Conservation (phyloP, 2,329 filamentous ascomycete genomes). For the Sporothrix euskadiensis region DNA sequence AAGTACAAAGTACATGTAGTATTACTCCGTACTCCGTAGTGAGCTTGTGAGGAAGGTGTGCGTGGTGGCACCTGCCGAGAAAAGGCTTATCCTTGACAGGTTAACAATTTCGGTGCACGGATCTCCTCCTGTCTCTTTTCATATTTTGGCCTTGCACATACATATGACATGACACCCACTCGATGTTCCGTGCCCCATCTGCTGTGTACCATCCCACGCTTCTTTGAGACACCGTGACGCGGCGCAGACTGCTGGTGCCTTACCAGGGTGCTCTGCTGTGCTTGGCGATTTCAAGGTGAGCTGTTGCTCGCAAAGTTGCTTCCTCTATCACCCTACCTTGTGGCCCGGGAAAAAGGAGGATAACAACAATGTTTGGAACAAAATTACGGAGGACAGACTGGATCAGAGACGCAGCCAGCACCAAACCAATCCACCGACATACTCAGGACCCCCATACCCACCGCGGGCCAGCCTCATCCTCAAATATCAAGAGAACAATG, state of each 20-base stretch:
- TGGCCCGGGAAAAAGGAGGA: neutral
- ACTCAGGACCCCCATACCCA: neutral
- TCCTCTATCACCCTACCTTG: neutral
- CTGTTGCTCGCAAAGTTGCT: neutral
- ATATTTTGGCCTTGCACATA: neutral
- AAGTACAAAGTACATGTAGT: neutral
- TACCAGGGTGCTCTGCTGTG: neutral
- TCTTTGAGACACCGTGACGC: neutral
- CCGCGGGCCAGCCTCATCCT: neutral
- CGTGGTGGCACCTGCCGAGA: constrained; percentile 7
- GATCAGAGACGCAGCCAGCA: neutral
- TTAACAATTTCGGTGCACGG: neutral
- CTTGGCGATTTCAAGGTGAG: neutral
- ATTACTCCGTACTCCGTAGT: neutral
- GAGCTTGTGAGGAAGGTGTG: neutral
- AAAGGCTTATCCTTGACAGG: constrained; percentile 2
- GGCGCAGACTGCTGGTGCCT: neutral
- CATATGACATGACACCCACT: neutral
- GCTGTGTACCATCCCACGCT: neutral
- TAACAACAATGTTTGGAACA: neutral
- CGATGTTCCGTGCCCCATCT: neutral
- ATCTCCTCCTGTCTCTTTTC: neutral
- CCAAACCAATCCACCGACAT: neutral
- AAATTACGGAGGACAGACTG: neutral
- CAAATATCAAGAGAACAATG: neutral